Base-by-base conservation (phyloP, 2,329 filamentous ascomycete species). In the Paracoccidioides brasiliensis region DNA sequence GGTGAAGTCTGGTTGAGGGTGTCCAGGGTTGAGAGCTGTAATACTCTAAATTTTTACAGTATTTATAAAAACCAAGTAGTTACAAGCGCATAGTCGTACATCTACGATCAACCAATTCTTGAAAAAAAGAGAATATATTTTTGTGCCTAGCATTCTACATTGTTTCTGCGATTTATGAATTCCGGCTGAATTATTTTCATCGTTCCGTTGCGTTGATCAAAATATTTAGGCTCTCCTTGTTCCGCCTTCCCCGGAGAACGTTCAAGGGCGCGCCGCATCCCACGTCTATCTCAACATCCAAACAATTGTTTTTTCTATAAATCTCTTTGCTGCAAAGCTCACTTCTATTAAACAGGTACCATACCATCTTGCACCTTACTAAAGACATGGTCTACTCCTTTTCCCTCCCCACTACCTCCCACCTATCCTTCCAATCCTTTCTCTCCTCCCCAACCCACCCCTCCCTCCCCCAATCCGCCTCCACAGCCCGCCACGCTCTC, bases 341-440 rank as follows among this genome's bases (percentile, higher is more conserved):
- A 12, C 33, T 38, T 22, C 28, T 28, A 10, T 22, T 35, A 28
- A 38, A 49, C n/a, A 7, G 37, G 37, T 14, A 12, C 32, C 10
- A 49, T 14, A 12, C 32, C 10, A 48, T 35, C 51, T 4, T 14
- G 12, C 8, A 30, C 8, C 33, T 28, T n/a, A 42, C 40, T 9
- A 38, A 10, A 53, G 51, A 37, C 46, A 97, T 97, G 93, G 90
- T 91, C 37, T 97, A 88, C 67, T 86, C 87, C 10, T 96, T 95
- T 66, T 74, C 81, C 9, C 81, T 97, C 37, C 90, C 93, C 1
- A 97, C 91, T 0, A 96, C 91, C 4, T 95, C 90, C 38, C 81
- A 85, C 54, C 85, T 95, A 66, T 84, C 87, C 53, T 91, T 95
- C 67, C 85, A 87, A 28, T 78, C 84, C 41, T 86, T 78, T 70